Conservation (phyloP, 108 stramenopile genomes). For the Craspedostauros australis region DNA sequence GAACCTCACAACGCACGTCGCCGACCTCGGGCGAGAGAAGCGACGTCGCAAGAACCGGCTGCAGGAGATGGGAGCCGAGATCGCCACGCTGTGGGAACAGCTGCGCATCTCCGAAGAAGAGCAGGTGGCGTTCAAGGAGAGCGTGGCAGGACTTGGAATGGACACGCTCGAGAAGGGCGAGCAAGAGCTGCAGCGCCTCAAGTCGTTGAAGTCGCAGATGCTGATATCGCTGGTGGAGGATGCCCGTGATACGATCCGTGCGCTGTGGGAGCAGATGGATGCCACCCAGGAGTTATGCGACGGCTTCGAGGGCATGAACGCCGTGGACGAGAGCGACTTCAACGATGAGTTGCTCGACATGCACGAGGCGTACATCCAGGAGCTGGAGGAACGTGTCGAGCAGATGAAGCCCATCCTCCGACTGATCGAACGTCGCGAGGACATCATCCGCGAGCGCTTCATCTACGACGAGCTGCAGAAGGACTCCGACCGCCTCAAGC, state of each 20-base stretch:
- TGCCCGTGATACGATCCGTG: slow-evolving; percentile 58
- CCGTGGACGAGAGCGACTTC: slow-evolving; percentile 58
- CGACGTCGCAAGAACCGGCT: slow-evolving; percentile 54
- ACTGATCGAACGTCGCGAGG: slow-evolving; percentile 81
- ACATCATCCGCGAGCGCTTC: slow-evolving; percentile 65
- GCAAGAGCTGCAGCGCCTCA: slow-evolving; percentile 63
- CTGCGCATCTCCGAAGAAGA: slow-evolving; percentile 78
- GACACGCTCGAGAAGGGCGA: slow-evolving; percentile 87
- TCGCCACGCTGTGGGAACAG: slow-evolving; percentile 87
- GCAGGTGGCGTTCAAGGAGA: slow-evolving; percentile 76
- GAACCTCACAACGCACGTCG: slow-evolving; percentile 56
- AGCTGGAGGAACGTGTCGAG: slow-evolving; percentile 57
- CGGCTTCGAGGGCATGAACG: slow-evolving; percentile 50
- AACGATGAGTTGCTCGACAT: slow-evolving; percentile 74
- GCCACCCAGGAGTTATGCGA: slow-evolving; percentile 44
- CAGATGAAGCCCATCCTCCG: slow-evolving; percentile 83
- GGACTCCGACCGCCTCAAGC: slow-evolving; percentile 81
- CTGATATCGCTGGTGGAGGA: slow-evolving; percentile 81
- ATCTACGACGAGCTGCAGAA: slow-evolving; percentile 81
- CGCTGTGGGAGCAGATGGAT: slow-evolving; percentile 87
- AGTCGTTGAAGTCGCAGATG: slow-evolving; percentile 72
- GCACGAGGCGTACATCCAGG: slow-evolving; percentile 70
- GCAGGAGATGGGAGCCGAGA: slow-evolving; percentile 80
- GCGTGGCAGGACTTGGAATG: slow-evolving; percentile 79
- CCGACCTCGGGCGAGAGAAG: slow-evolving; percentile 78